Conservation (phyloP, 495 filamentous ascomycete genomes). For the Tuber magnatum region DNA sequence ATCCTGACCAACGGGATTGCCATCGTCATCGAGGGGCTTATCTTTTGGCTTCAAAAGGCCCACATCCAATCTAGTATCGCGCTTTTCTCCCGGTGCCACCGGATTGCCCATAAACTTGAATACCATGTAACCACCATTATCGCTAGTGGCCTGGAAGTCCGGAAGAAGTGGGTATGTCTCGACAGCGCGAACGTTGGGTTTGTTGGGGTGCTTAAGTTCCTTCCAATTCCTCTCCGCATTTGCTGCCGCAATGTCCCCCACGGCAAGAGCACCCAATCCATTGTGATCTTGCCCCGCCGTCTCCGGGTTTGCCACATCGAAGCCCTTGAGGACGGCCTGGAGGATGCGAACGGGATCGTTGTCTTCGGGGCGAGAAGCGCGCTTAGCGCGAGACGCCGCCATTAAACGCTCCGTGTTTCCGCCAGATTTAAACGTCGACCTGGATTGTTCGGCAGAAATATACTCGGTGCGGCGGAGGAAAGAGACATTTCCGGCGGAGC, state of each 20-base stretch:
- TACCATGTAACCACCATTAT: slow-evolving; percentile 75
- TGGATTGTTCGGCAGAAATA: slow-evolving; percentile 63
- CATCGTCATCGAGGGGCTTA: slow-evolving; percentile 47
- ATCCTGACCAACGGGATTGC: slow-evolving; percentile 33
- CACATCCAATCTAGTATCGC: slow-evolving; percentile 75
- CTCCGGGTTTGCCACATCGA: slow-evolving; percentile 68
- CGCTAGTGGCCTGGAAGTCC: slow-evolving; percentile 80
- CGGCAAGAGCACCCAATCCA: slow-evolving; percentile 47
- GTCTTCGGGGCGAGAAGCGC: slow-evolving; percentile 55
- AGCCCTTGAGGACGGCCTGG: slow-evolving; percentile 73
- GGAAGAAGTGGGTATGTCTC: slow-evolving; percentile 77
- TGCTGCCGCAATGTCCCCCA: slow-evolving; percentile 50
- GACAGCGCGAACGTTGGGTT: slow-evolving; percentile 67
- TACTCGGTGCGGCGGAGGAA: slow-evolving; percentile 96
- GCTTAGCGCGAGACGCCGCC: slow-evolving; percentile 45
- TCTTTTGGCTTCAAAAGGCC: slow-evolving; percentile 65
- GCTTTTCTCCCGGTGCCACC: slow-evolving; percentile 50
- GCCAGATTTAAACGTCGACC: slow-evolving; percentile 41
- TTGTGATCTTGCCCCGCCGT: slow-evolving; percentile 51
- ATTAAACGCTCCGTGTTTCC: slow-evolving; percentile 40
- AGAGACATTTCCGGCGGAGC: slow-evolving; percentile 59
- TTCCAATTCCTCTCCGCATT: slow-evolving; percentile 62
- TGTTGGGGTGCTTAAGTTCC: slow-evolving; percentile 71
- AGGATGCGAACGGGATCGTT: slow-evolving; percentile 73
- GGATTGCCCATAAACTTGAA: slow-evolving; percentile 86